Evolutionary conservation across 495 filamentous ascomycete species (phyloP), one percentile per base, ranked within the genome.

Genomic region (Lasiosphaeris hirsuta): DNA sequence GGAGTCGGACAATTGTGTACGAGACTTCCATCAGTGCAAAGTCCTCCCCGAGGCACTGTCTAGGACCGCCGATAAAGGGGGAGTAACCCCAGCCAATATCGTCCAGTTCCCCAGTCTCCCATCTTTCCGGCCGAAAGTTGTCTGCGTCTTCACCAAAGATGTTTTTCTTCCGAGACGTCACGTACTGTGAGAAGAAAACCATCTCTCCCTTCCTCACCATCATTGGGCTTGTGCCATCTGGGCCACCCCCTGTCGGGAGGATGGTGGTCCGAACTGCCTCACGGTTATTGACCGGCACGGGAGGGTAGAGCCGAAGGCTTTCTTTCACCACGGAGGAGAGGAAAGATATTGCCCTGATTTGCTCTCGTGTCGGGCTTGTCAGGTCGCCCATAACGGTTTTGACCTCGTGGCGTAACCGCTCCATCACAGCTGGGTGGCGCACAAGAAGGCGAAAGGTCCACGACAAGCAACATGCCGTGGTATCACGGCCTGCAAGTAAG

Each of bases 141-240:
- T 80, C 74, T 0, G 80, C 82, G 53, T 86, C 82, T 2, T 69
- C 56, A 2, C 82, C 83, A 63, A 77, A 88, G 10, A 86, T 61
- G 47, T 83, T 80, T 37, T 59, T 63, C 13, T 17, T 35, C 7
- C 63, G 42, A 6, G 56, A 45, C 45, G 51, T 63, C 2, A 56
- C 58, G 52, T 60, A 60, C 9, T 18, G 38, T 7, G 37, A 67
- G 50, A 64, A 76, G 30, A 77, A 78, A 7, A 74, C 74, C 37
- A 83, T 69, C 49, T 62, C 52, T 4, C 73, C 75, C 40, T 80
- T 76, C 35, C 45, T 40, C 2, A 82, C 69, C 23, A 71, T 66
- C 30, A 81, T 62, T 0, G 79, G 79, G 5, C 57, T 53, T 1
- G 65, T 71, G 10, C 78, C 74, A 54, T 78, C 74, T 4, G 69